These are phyloP conservation scores for Pelargonium citronellum DNA, from an alignment of 441 rosid genomes.

Conservation along the genomic window DNA sequence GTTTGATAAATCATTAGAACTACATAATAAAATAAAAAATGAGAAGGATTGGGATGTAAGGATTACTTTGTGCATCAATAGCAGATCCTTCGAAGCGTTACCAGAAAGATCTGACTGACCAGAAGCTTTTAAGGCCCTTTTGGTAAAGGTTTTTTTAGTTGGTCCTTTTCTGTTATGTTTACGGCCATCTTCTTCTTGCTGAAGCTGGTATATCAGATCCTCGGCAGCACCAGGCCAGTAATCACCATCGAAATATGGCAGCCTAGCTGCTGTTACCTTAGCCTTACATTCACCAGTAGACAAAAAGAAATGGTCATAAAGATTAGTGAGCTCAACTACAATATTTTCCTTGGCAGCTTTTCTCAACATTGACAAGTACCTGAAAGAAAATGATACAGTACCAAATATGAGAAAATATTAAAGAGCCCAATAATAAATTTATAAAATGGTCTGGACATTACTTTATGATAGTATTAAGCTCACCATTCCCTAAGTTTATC, in stretches of 20 bases:
- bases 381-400: slow-evolving; percentile 28
- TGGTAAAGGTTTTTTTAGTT: slow-evolving; percentile 74
- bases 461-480: slow-evolving; percentile 21
- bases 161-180: slow-evolving; percentile 88
- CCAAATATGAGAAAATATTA: slow-evolving; percentile 6
- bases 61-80: slow-evolving; percentile 89
- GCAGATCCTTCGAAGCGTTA: slow-evolving; percentile 89
- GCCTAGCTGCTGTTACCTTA: slow-evolving; percentile 93
- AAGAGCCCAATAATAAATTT: not conserved
- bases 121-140: slow-evolving; percentile 95
- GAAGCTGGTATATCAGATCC: slow-evolving; percentile 85
- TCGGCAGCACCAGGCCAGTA: slow-evolving; percentile 99
- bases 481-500: slow-evolving; percentile 98
- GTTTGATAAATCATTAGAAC: slow-evolving; percentile 3
- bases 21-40: not conserved
- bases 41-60: slow-evolving; percentile 18
- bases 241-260: slow-evolving; percentile 99
- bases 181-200: slow-evolving; percentile 94
- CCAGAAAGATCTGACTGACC: slow-evolving; percentile 96
- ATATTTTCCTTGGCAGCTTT: slow-evolving; percentile 84
- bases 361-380: slow-evolving; percentile 87
- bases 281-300: slow-evolving; percentile 82
- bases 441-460: not conserved
- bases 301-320: slow-evolving; percentile 86
- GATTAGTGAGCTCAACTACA: slow-evolving; percentile 83